Conservation (phyloP, 225 moss, liverwort and hornwort species). For the Pleurozium schreberi region DNA sequence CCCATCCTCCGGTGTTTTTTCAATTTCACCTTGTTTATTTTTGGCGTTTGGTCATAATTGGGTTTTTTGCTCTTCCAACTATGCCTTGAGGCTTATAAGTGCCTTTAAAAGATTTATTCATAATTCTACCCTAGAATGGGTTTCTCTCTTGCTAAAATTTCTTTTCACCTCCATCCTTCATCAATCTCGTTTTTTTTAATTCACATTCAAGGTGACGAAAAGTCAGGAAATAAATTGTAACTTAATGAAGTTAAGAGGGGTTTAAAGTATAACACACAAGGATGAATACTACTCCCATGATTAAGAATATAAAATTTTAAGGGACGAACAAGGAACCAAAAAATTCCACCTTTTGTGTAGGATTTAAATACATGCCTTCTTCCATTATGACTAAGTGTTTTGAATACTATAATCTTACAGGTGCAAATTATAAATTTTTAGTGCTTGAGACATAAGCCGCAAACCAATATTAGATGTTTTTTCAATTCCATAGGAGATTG, state of each 20-base stretch:
- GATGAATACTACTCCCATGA: accelerated
- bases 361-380: neutral
- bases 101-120: neutral
- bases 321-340: neutral
- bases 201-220: neutral
- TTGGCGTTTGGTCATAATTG: no score
- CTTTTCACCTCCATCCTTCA: accelerated
- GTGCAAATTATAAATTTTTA: neutral
- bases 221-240: accelerated
- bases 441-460: neutral
- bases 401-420: neutral
- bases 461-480: neutral
- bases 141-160: neutral
- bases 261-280: neutral
- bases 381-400: neutral
- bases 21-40: neutral
- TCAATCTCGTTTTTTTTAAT: neutral
- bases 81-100: no score
- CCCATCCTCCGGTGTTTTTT: accelerated
- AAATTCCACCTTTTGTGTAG: neutral
- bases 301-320: neutral
- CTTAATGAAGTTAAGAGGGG: no score
- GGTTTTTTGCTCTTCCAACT: neutral
- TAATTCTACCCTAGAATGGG: neutral
- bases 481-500: no score